Evolutionary conservation across 1,284 basidiomycete genomes (phyloP).

Genomic region (Stereum hirsutum): DNA sequence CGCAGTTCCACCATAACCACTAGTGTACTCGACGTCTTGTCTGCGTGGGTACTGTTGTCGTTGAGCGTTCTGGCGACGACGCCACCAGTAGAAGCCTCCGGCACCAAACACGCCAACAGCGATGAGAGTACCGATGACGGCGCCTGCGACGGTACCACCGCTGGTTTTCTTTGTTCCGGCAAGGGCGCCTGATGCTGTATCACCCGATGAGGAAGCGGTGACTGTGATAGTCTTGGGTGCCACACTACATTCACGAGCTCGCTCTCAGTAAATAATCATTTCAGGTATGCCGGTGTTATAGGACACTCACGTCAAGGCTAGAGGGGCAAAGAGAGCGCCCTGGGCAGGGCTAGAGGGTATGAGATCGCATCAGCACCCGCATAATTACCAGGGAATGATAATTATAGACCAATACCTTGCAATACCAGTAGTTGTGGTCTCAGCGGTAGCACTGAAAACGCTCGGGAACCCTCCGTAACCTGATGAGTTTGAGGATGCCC

Average conservation of each 20-base stretch:
- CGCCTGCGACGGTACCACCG: slow-evolving; percentile 5
- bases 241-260: not conserved
- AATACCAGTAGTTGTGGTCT: slow-evolving; percentile 1
- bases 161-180: not conserved
- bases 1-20: no score
- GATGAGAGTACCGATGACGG: slow-evolving; percentile 2
- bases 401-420: not conserved
- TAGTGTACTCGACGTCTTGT: no score
- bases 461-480: not conserved
- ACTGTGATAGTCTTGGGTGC: not conserved
- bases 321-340: slow-evolving; percentile 11
- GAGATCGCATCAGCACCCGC: no score
- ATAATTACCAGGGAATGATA: no score
- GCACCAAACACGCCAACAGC: slow-evolving; percentile 1
- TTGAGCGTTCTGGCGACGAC: slow-evolving; percentile 1
- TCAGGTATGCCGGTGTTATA: not conserved
- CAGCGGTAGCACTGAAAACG: slow-evolving; percentile 6
- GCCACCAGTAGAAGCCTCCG: slow-evolving; percentile 1
- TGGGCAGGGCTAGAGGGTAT: slow-evolving; percentile 9
- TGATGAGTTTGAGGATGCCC: slow-evolving; percentile 5
- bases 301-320: slow-evolving; percentile 10
- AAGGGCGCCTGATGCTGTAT: not conserved
- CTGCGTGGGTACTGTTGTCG: not conserved
- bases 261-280: not conserved
- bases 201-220: not conserved